Conservation (phyloP, 2,329 filamentous ascomycete genomes). For the Ceratocystis variospora region DNA sequence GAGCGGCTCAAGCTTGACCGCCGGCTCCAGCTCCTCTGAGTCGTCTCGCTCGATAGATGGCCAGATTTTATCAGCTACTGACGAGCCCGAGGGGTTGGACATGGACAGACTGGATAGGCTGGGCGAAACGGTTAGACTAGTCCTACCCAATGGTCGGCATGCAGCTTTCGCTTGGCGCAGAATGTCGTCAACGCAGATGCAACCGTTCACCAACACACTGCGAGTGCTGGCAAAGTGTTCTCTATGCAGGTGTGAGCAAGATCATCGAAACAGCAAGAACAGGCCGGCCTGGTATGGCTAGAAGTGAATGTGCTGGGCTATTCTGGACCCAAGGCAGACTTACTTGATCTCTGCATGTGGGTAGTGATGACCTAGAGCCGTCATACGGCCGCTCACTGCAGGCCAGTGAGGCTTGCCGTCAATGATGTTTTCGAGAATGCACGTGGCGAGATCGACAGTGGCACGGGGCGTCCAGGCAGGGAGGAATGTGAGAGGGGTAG, state of each 20-base stretch:
- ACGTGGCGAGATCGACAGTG: constrained; percentile 1
- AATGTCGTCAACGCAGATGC: not conserved
- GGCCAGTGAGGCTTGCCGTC: not conserved
- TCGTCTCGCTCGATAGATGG: no score
- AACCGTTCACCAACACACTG: not conserved
- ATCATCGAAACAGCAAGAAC: not conserved
- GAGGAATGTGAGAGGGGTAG: not conserved
- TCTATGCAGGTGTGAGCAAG: not conserved
- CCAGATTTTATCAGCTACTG: no score
- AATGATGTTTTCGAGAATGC: not conserved
- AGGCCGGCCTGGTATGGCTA: not conserved
- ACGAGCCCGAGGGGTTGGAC: no score
- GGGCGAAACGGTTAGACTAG: no score
- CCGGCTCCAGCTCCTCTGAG: no score
- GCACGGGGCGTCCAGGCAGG: not conserved
- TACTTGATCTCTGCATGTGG: not conserved
- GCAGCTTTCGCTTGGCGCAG: not conserved
- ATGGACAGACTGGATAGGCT: no score
- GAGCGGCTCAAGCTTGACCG: not conserved
- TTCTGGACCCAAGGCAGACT: not conserved
- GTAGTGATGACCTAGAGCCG: not conserved
- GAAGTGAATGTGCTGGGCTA: not conserved
- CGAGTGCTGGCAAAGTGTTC: not conserved
- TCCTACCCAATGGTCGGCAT: not conserved
- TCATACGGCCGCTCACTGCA: not conserved